phyloP scores from a whole-genome alignment of 202 grass and related monocot genomes.

The Carex arenaria region DNA sequence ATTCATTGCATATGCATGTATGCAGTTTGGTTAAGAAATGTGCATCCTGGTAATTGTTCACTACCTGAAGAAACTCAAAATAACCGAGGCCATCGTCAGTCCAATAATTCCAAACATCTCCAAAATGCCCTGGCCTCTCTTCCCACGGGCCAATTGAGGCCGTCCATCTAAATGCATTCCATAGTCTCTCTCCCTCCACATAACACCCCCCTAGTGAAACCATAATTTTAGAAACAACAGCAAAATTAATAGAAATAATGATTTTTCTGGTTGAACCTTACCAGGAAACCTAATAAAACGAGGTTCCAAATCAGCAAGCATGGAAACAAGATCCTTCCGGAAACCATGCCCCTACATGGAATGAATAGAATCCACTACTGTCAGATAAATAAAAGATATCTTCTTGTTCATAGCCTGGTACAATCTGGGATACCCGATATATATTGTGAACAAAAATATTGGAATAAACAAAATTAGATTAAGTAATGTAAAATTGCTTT shows the following conservation, averaged over 20 bases:
- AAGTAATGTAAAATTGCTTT: neutral
- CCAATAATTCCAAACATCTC: slow-evolving; percentile 94
- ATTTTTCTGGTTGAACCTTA: slow-evolving; percentile 19
- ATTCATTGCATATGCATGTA: neutral
- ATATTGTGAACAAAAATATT: neutral
- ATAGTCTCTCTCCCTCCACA: slow-evolving; percentile 75
- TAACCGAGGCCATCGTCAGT: slow-evolving; percentile 88
- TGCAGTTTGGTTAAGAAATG: neutral
- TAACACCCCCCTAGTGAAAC: slow-evolving; percentile 62
- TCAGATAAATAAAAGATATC: slow-evolving; percentile 1
- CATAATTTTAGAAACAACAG: neutral
- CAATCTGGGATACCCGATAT: neutral
- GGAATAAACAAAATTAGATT: neutral
- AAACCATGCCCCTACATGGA: slow-evolving; percentile 70
- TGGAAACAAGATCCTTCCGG: slow-evolving; percentile 73
- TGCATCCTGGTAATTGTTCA: neutral
- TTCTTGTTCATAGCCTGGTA: neutral
- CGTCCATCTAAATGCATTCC: slow-evolving; percentile 85
- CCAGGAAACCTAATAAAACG: slow-evolving; percentile 90
- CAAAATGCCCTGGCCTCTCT: slow-evolving; percentile 82
- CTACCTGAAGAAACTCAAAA: slow-evolving; percentile 91
- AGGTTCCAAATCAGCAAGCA: slow-evolving; percentile 70
- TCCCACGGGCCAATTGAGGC: slow-evolving; percentile 88
- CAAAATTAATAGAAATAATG: slow-evolving; percentile 2
- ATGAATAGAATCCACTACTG: neutral